phyloP scores from a whole-genome alignment of 345 rosid genomes.

The Populus simonii region DNA sequence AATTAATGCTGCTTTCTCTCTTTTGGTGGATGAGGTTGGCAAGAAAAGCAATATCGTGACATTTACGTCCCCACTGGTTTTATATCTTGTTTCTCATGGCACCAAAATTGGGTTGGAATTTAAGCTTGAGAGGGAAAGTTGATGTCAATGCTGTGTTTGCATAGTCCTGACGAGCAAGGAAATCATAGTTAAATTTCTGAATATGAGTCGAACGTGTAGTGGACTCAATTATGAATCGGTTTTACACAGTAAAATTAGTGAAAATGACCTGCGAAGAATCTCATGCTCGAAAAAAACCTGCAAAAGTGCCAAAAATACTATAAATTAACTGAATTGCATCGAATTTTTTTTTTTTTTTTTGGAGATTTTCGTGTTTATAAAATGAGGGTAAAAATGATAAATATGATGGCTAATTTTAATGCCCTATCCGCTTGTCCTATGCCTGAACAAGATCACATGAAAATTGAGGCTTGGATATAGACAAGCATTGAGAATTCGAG shows the following conservation, averaged over 20 bases:
- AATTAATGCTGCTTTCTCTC: not conserved
- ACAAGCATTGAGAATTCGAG: constrained; percentile 5
- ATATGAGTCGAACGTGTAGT: too few relatives aligned
- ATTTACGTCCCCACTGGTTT: not conserved
- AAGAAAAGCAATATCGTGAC: constrained; percentile 6
- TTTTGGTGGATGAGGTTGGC: not conserved
- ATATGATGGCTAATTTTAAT: not conserved
- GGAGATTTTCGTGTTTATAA: not conserved
- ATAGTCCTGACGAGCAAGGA: too few relatives aligned
- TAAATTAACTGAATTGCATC: too few relatives aligned
- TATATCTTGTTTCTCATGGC: not conserved
- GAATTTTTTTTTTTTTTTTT: not conserved
- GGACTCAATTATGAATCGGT: too few relatives aligned
- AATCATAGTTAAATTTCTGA: too few relatives aligned
- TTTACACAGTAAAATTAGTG: too few relatives aligned
- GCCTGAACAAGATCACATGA: constrained; percentile 13
- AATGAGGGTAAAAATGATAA: too few relatives aligned
- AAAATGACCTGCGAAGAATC: too few relatives aligned
- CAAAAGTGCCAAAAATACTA: too few relatives aligned
- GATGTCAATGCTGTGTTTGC: not conserved
- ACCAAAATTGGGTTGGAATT: not conserved
- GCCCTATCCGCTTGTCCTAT: not conserved
- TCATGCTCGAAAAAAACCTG: too few relatives aligned
- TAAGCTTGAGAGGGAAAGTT: not conserved
- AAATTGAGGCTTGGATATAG: constrained; percentile 8